Evolutionary conservation across 2,329 filamentous ascomycete genomes (phyloP), one percentile per base, ranked within the genome.

Genomic region (Coniella vitis): DNA sequence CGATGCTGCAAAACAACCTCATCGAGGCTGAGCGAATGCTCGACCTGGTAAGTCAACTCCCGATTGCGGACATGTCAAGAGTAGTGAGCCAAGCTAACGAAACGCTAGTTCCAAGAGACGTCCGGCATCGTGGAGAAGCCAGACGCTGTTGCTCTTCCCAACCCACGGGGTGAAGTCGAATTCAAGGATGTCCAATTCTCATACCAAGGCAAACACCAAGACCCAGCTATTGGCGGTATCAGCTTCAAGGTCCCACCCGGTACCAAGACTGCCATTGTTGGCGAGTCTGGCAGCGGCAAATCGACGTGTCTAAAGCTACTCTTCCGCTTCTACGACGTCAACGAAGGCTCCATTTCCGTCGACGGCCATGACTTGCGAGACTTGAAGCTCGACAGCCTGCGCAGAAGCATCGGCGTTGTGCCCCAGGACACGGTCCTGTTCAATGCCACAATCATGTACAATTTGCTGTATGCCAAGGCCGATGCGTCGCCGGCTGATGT

Each of bases 371-470:
- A 94, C 61, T 84, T 95, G 45, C 79, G 86, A 62, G 81, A 87
- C 55, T 71, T 94, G 52, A 94, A 87, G 4, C 94, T 95, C 58
- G 86, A 95, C 67, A 93, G 87, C 19, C 72, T 96, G 48, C 81
- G 90, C 55, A 76, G 78, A 53, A 85, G 90, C 63, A 95, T 95
- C 60, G 90, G 90, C 21, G 90, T 96, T 38, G 90, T 96, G n/a
- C 90, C 90, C 1, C 90, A 96, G 65, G 90, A 96, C 61, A 95
- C 90, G 4, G 85, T 93, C 5, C 74, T 96, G 38, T 96, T 96
- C 76, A 95, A 95, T 64, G 90, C 95, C 65, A 86, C 86, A 1
- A 71, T 96, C 55, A 93, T 95, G 88, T 95, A 95, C 70, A 96
- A 96, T 62, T 73, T 96, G 53, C 86, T 83, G 63, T 95, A 96